Percentiles rank a stretch among this genome's conserved stretches.
Conservation (phyloP, 208 protist genomes). For the Trypanosoma vivax region DNA sequence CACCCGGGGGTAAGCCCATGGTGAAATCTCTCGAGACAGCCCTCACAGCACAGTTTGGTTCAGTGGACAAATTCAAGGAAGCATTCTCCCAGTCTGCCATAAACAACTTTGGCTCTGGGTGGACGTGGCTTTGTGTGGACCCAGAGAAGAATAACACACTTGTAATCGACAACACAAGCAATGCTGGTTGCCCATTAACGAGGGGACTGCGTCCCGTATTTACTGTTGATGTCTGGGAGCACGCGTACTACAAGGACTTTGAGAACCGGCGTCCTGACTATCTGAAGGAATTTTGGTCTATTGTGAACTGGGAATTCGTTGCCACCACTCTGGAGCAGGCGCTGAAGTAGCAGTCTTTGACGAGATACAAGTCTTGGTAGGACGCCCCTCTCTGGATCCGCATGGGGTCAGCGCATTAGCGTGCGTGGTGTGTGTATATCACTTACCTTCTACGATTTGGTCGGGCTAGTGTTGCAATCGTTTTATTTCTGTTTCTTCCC, state of each 20-base stretch:
- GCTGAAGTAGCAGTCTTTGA: slow-evolving; percentile 24
- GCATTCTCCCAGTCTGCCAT: slow-evolving; percentile 60
- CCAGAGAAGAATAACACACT: slow-evolving; percentile 55
- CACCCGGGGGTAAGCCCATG: slow-evolving; percentile 60
- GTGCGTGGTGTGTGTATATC: too few species aligned
- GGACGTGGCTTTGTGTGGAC: slow-evolving; percentile 92
- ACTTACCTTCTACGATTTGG: too few species aligned
- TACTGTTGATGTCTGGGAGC: slow-evolving; percentile 92
- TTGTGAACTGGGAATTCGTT: slow-evolving; percentile 90
- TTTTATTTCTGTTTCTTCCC: too few species aligned
- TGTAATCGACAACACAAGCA: slow-evolving; percentile 85
- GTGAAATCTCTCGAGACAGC: slow-evolving; percentile 52
- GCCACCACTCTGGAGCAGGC: slow-evolving; percentile 38
- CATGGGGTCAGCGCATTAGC: too few species aligned
- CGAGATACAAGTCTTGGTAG: too few species aligned
- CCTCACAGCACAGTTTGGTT: slow-evolving; percentile 71
- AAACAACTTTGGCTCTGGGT: slow-evolving; percentile 93
- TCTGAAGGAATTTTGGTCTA: slow-evolving; percentile 80
- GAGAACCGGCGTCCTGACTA: slow-evolving; percentile 88
- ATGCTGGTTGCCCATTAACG: slow-evolving; percentile 83
- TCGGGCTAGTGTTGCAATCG: too few species aligned
- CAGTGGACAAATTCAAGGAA: slow-evolving; percentile 87
- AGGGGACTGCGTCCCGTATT: slow-evolving; percentile 71
- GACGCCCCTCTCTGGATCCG: too few species aligned
- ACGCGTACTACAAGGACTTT: slow-evolving; percentile 94